Evolutionary conservation across 768 basidiomycete genomes (phyloP), one percentile per base, ranked within the genome.

Genomic region (Suillus sp.): DNA sequence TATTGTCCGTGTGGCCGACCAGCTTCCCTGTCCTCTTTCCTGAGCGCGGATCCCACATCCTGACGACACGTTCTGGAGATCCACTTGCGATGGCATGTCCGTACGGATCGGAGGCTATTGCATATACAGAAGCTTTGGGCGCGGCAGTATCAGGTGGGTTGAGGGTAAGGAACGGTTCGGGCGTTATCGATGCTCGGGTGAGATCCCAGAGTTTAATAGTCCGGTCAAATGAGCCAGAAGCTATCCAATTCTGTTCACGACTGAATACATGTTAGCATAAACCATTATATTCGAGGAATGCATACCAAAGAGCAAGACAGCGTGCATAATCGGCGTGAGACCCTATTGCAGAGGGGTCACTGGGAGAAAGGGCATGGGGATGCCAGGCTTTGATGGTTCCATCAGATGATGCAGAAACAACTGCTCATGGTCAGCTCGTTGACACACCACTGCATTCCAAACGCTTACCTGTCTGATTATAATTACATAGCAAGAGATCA

Each of bases 1-100:
- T 95, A 69, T 98, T 99, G 75, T 99, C 97, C 0, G 96, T 96
- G 73, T 99, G 96, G 0, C 96, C 96, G 8, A 98, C 93, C 0
- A 99, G 83, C 71, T 97, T 94, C 13, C 89, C 85, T 2, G 83
- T 88, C 50, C 91, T 82, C 70, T 89, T 92, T 10, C 92, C 92
- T 1, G 87, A 84, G 18, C 97, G 83, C 4, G 96, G 94, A 72
- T 99, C 97, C 95, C 95, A 99, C 65, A 97, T 78, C 25, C 95
- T 81, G 30, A 99, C 80, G 2, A 98, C 91, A 27, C 93, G 83
- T 72, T 98, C 96, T 0, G 96, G 96, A 2, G 93, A 92, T 0
- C 96, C 96, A 7, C 92, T 91, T 16, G 90, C 96, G 38, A 99
- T 84, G 5, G 88, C 81, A 25, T 85, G 85, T 1, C 97, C 96